Evolutionary conservation across 371 early-diverging fungal genomes (phyloP).

Genomic region (Conidiobolus incongruus): DNA sequence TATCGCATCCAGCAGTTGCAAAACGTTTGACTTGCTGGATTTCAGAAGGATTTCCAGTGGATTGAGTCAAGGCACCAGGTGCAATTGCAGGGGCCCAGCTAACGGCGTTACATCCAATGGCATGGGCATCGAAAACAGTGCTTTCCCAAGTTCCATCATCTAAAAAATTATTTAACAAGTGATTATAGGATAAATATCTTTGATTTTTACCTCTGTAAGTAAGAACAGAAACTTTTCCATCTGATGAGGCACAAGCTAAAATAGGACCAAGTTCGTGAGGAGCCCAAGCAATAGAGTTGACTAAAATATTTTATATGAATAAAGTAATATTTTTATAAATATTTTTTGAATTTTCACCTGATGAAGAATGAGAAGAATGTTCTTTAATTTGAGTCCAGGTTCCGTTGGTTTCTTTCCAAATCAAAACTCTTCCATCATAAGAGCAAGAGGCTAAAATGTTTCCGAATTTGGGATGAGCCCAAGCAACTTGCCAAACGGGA

Average conservation of each 20-base stretch:
- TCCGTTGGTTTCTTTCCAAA: constrained; percentile 82
- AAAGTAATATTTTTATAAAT: background rate
- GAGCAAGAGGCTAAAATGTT: constrained; percentile 87
- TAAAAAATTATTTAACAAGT: too few relatives aligned
- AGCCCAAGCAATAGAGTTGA: constrained; percentile 91
- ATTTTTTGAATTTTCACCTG: constrained; percentile 24
- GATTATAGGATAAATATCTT: too few relatives aligned
- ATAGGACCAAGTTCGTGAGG: constrained; percentile 91
- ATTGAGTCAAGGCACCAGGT: constrained; percentile 57
- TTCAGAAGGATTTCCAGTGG: constrained; percentile 22
- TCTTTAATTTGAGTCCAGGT: constrained; percentile 77
- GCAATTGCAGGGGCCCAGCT: constrained; percentile 84
- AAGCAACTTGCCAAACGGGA: constrained; percentile 98
- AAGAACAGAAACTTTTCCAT: constrained; percentile 77
- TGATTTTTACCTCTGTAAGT: constrained; percentile 77
- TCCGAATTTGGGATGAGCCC: constrained; percentile 97
- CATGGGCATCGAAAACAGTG: constrained; percentile 58
- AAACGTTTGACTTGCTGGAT: constrained; percentile 45
- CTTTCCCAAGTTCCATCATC: constrained; percentile 69
- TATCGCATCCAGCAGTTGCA: constrained; percentile 90
- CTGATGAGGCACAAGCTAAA: constrained; percentile 87
- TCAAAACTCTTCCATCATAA: constrained; percentile 81
- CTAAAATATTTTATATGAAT: constrained; percentile 12
- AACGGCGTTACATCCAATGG: constrained; percentile 82
- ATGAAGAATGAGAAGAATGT: constrained; percentile 66